A percentile compares a stretch with the other conserved stretches of the same genome.
Conservation (phyloP, 1,284 basidiomycete genomes). For the Cryptococcus hybrid region DNA sequence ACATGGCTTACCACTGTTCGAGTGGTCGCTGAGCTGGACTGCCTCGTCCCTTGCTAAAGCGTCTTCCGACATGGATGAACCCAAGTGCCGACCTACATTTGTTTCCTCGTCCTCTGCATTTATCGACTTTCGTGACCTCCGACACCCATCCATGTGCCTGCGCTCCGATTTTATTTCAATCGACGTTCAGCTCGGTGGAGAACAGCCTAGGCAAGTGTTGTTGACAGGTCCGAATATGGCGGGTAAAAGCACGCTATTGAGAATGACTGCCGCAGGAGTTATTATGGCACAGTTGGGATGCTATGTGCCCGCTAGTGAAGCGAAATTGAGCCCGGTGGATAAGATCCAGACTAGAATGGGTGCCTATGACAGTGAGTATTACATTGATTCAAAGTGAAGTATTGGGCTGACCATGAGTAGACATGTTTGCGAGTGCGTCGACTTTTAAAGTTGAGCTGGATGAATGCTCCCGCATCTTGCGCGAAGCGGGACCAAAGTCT, state of each 20-base stretch:
- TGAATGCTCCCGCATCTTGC: slow-evolving; percentile 88
- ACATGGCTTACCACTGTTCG: slow-evolving; percentile 73
- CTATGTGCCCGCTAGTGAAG: slow-evolving; percentile 83
- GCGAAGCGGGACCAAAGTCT: slow-evolving; percentile 86
- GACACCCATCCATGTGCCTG: slow-evolving; percentile 80
- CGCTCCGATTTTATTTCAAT: slow-evolving; percentile 89
- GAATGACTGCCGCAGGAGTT: slow-evolving; percentile 94
- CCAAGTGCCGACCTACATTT: slow-evolving; percentile 85
- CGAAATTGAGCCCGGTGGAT: slow-evolving; percentile 85
- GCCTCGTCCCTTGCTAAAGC: slow-evolving; percentile 89
- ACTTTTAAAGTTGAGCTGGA: slow-evolving; percentile 97
- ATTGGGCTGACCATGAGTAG: slow-evolving; percentile 11
- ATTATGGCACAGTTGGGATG: slow-evolving; percentile 99
- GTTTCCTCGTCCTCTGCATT: slow-evolving; percentile 67
- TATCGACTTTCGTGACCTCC: slow-evolving; percentile 72
- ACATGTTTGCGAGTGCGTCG: slow-evolving; percentile 92
- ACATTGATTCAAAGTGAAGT: not conserved
- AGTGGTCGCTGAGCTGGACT: slow-evolving; percentile 85
- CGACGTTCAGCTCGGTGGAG: slow-evolving; percentile 74
- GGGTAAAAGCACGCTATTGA: slow-evolving; percentile 79
- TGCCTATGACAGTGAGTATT: slow-evolving; percentile 72
- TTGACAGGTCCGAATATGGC: slow-evolving; percentile 85
- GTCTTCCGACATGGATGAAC: slow-evolving; percentile 85
- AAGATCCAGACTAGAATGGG: slow-evolving; percentile 97
- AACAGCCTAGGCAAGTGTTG: slow-evolving; percentile 55